Evolutionary conservation across 306 rosid species (phyloP).

Genomic region (Dalbergia cultrata): DNA sequence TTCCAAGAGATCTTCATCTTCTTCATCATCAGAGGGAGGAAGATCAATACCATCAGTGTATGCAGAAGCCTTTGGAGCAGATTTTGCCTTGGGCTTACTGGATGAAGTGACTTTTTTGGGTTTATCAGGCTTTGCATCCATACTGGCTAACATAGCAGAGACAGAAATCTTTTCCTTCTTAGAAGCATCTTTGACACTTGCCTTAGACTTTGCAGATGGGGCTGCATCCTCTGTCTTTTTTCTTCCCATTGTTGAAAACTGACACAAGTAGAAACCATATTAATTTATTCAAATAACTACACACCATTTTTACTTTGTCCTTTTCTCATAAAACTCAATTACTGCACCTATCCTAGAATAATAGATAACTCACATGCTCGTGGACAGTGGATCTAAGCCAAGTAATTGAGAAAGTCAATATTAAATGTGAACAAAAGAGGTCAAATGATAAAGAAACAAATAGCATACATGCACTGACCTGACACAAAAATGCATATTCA

Average conservation of each 20-base stretch:
- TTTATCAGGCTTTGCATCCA: slow-evolving; percentile 54
- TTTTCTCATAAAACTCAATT: background rate
- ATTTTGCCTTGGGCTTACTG: slow-evolving; percentile 55
- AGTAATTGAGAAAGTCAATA: background rate
- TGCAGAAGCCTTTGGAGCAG: slow-evolving; percentile 57
- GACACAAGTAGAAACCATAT: background rate
- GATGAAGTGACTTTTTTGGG: slow-evolving; percentile 55
- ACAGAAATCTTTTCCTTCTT: slow-evolving; percentile 52
- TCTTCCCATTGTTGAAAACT: slow-evolving; percentile 42
- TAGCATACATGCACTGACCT: background rate
- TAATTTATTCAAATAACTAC: background rate
- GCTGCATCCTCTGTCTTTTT: slow-evolving; percentile 50
- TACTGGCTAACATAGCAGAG: slow-evolving; percentile 52
- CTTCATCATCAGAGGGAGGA: slow-evolving; percentile 76
- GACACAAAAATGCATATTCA: background rate
- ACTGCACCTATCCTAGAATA: background rate
- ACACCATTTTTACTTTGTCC: background rate
- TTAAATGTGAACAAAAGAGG: background rate
- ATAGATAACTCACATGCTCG: slow-evolving; percentile 2
- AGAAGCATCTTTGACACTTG: slow-evolving; percentile 41
- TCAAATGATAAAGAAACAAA: background rate
- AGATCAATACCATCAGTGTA: slow-evolving; percentile 68
- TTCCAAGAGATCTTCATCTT: slow-evolving; percentile 54
- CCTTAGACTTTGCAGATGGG: slow-evolving; percentile 35
- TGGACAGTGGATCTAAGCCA: background rate